Evolutionary conservation across 305 asterid genomes (phyloP), one percentile per base, ranked within the genome.

Genomic region (Rubia tinctorum): DNA sequence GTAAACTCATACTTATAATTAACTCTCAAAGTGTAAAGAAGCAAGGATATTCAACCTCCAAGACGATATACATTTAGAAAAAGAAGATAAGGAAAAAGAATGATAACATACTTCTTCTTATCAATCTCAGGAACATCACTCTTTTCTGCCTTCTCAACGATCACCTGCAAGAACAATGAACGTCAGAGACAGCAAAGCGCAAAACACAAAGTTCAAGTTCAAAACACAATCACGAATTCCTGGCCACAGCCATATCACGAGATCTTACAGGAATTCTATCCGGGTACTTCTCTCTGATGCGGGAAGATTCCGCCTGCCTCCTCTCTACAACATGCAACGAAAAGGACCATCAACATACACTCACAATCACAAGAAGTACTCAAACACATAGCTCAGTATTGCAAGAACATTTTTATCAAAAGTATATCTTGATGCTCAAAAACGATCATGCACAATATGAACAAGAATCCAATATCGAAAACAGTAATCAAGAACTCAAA

Each of bases 71-170:
- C 12, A 61, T 22, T 22, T 7, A 23, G 18, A 23, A 39, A 25
- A 61, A 30, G 39, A 27, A 27, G 40, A 2, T 3, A 63, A 34
- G 2, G 62, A 17, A 71, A 45, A 61, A 53, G 18, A 47, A 58
- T 69, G 73, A 34, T 53, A 60, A 79, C 89, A 27, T 23, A 91
- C 97, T 91, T 91, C 78, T 86, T 91, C 84, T 89, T 89, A 80
- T 91, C 97, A 64, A 91, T 86, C 71, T 89, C 95, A 15, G 98
- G 91, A 71, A 92, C 86, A 76, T 92, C 96, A 59, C 89, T 86
- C 76, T 87, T 88, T 78, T 88, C 96, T 34, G 96, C 94, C 79
- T 87, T 92, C 90, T 90, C 96, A 63, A 92, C 94, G 73, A 92
- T 90, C 76, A 92, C 96, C 98, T 92, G 73, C 42, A 83, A 59